Evolutionary conservation across 352 stramenopile genomes (phyloP).

Genomic region (Globisporangium abappressorium): DNA sequence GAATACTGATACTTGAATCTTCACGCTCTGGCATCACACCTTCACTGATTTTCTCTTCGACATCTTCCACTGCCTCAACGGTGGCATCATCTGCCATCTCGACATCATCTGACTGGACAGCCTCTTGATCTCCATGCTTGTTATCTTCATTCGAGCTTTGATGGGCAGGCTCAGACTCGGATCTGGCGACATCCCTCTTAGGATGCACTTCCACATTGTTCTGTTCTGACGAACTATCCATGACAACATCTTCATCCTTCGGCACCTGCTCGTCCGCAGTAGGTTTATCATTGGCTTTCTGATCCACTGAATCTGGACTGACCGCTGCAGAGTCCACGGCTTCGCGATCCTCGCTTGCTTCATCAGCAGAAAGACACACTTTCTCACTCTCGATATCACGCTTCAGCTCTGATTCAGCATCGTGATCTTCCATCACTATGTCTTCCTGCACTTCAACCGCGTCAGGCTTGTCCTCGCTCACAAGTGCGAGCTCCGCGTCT

Average conservation of each 20-base stretch:
- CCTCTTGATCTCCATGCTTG: background rate
- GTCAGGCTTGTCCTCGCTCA: background rate
- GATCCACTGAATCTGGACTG: background rate
- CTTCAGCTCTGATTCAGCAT: background rate
- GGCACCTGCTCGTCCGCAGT: background rate
- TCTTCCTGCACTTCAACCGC: background rate
- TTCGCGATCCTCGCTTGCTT: background rate
- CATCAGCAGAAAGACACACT: background rate
- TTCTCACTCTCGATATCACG: background rate
- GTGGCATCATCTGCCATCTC: background rate
- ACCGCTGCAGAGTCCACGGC: background rate
- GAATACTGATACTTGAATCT: background rate
- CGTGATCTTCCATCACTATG: background rate
- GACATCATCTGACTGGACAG: background rate
- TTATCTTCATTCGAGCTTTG: background rate
- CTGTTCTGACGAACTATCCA: background rate
- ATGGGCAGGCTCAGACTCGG: background rate
- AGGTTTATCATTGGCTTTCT: background rate
- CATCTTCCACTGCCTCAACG: background rate
- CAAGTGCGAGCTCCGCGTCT: background rate
- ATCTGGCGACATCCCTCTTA: background rate
- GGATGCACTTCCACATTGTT: background rate
- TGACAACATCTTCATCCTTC: conserved; percentile 3
- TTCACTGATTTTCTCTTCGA: background rate
- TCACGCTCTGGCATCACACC: background rate